These are phyloP conservation scores for Obelidium mucronatum DNA, from an alignment of 192 early-diverging fungal species.

Conservation along the genomic window DNA sequence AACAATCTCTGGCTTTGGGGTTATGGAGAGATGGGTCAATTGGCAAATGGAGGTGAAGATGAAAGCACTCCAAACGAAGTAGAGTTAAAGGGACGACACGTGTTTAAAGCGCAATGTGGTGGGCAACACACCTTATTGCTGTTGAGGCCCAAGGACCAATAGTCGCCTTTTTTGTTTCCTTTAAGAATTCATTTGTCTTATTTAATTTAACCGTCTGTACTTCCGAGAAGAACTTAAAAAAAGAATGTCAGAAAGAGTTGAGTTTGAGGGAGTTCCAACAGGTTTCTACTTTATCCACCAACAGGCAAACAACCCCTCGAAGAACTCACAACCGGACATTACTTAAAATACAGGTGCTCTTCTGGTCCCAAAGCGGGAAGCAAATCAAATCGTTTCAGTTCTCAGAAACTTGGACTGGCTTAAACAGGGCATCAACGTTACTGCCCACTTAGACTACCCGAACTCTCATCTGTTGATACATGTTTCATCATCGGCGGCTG, in stretches of 20 bases:
- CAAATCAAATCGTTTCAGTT: not conserved
- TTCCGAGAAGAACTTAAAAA: not conserved
- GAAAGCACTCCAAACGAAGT: constrained; percentile 68
- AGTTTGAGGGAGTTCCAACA: constrained; percentile 15
- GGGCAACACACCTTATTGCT: constrained; percentile 82
- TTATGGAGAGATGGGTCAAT: constrained; percentile 84
- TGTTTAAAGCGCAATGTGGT: constrained; percentile 74
- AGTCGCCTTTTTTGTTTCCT: not conserved
- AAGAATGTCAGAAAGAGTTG: not conserved
- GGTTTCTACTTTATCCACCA: not conserved
- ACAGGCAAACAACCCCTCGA: not conserved
- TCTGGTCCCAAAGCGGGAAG: not conserved
- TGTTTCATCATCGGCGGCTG: not conserved
- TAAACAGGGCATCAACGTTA: not conserved
- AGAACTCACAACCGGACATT: not conserved
- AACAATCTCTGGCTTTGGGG: constrained; percentile 86
- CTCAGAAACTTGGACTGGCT: not conserved
- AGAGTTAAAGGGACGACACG: constrained; percentile 69
- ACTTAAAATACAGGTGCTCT: not conserved
- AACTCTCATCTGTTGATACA: not conserved
- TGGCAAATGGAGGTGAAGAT: constrained; percentile 84
- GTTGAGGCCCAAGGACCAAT: constrained; percentile 47
- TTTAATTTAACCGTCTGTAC: not conserved
- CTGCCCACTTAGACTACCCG: not conserved
- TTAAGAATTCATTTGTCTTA: not conserved